These are phyloP conservation scores for Boletus tylopilopsis DNA, from an alignment of 768 basidiomycete species.

Conservation along the genomic window DNA sequence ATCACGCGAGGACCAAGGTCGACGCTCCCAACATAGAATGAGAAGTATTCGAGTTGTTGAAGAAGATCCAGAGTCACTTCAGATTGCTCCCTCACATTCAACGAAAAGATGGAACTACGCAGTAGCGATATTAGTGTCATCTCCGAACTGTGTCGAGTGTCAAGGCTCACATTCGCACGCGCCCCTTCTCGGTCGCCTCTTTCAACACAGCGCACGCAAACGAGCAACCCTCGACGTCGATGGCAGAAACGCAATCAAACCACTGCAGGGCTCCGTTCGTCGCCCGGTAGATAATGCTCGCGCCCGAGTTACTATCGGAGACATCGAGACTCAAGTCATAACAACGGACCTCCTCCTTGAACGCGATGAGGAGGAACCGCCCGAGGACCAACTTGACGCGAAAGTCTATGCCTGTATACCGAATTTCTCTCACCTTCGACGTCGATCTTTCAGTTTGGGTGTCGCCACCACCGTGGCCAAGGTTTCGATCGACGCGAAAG, in stretches of 20 bases:
- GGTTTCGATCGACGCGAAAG: slow-evolving; percentile 3
- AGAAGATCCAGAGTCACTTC: slow-evolving; percentile 12
- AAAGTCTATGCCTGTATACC: neutral
- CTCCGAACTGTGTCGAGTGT: too few relatives aligned
- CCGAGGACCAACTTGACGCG: slow-evolving; percentile 8
- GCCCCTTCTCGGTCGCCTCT: neutral
- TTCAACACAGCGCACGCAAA: slow-evolving; percentile 12
- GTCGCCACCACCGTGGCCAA: neutral
- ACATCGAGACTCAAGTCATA: slow-evolving; percentile 9
- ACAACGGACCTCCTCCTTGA: slow-evolving; percentile 13
- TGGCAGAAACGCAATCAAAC: slow-evolving; percentile 5
- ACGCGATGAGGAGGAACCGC: slow-evolving; percentile 12
- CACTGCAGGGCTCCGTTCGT: neutral
- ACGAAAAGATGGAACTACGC: slow-evolving; percentile 8
- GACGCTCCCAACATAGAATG: neutral
- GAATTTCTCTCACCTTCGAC: slow-evolving; percentile 6
- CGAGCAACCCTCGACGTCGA: slow-evolving; percentile 11
- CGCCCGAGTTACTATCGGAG: neutral
- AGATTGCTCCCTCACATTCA: slow-evolving; percentile 1
- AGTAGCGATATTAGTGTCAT: too few relatives aligned
- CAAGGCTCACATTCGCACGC: too few relatives aligned
- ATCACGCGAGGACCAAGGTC: slow-evolving; percentile 17
- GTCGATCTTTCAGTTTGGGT: neutral
- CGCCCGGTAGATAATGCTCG: slow-evolving; percentile 7
- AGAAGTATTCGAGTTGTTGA: slow-evolving; percentile 3